Evolutionary conservation across 2,329 filamentous ascomycete species (phyloP), one percentile per base, ranked within the genome.

Genomic region (Apiospora rasikravindrae): DNA sequence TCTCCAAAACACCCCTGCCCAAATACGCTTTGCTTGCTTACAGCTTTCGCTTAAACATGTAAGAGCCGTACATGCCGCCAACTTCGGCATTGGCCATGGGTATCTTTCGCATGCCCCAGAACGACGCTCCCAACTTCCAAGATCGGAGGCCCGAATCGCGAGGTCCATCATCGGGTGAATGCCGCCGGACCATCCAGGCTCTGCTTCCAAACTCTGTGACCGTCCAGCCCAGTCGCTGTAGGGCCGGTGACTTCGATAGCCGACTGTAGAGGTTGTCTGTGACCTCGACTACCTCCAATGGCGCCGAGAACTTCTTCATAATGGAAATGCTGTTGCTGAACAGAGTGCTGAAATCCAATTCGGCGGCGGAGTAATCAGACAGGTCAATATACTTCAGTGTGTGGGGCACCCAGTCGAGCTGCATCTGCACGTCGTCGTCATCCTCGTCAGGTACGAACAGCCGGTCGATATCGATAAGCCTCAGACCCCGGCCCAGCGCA

Each of bases 31-130:
- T 37, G 33, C 19, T 11, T 22, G 10, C 19, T 84, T 81, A 90
- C 71, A 90, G 81, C 78, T 88, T 87, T 76, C 88, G 83, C 77
- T 88, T 88, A 82, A 90, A 91, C 89, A 91, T 91, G 77, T 88
- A 90, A 33, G 85, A 88, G 29, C 96, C 96, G 80, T 98, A 98
- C 79, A 97, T 97, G 74, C 94, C 94, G 77, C 98, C 96, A 37
- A 98, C 93, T 81, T 98, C 96, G 70, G 95, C 94, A 78, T 91
- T 90, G 37, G 93, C 94, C 76, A 98, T 92, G n/a, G 96, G 97
- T 57, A 98, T 88, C 84, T 98, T 96, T 74, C 93, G 88, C 90
- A 95, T 95, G 49, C 94, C 94, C 94, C 94, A 96, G 84, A 91
- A 93, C 77, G 90, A 89, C 68, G 93, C 93, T 44, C 94, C 94